Percentiles rank a stretch among this genome's conserved stretches.
Conservation (phyloP, 352 stramenopile species). For the Pythium utonaiense region DNA sequence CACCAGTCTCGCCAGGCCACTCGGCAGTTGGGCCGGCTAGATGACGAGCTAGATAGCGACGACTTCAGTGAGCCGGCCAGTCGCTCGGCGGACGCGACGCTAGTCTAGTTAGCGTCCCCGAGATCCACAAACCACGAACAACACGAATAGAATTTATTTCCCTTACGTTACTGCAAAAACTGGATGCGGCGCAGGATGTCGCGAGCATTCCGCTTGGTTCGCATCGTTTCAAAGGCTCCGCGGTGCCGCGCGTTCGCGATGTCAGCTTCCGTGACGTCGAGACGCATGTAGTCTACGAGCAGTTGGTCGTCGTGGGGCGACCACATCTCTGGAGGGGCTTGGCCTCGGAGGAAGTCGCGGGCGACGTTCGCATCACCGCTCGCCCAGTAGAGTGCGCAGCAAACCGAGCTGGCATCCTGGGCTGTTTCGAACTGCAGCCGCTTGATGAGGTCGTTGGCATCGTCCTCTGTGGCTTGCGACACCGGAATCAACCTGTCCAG, state of each 20-base stretch:
- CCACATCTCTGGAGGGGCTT: constrained; percentile 34
- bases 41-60: background rate
- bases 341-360: constrained; percentile 18
- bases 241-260: constrained; percentile 22
- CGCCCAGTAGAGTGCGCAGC: constrained; percentile 24
- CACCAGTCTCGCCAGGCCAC: background rate
- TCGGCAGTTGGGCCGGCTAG: background rate
- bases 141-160: background rate
- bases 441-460: constrained; percentile 11
- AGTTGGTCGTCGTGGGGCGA: constrained; percentile 46
- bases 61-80: background rate
- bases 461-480: constrained; percentile 6
- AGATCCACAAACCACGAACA: too few species aligned
- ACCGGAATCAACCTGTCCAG: constrained; percentile 15
- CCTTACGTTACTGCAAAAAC: constrained; percentile 60
- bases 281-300: constrained; percentile 28
- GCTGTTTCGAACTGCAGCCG: constrained; percentile 21
- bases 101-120: background rate
- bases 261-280: constrained; percentile 19
- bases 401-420: constrained; percentile 20
- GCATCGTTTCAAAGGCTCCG: constrained; percentile 42
- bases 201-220: constrained; percentile 25
- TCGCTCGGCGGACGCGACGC: background rate
- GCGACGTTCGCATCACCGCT: constrained; percentile 20
- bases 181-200: constrained; percentile 51